Evolutionary conservation across 2,329 filamentous ascomycete species (phyloP).

Genomic region (Xylaria sp.): DNA sequence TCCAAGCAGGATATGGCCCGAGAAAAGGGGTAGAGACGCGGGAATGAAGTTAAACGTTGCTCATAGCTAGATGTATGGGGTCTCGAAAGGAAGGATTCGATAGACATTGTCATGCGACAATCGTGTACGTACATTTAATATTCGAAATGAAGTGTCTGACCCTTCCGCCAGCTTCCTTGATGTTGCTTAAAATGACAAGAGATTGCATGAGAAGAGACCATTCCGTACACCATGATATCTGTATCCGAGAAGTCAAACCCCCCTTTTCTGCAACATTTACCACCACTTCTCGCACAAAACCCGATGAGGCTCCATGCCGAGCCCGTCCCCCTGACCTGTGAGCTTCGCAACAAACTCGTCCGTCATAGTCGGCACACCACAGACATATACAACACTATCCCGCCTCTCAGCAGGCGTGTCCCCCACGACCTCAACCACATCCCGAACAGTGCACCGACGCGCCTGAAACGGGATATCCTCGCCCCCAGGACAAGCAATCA

Average conservation of each 20-base stretch:
- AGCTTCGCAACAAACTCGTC: conserved; percentile 55
- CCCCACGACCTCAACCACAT: conserved; percentile 41
- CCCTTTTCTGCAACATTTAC: conserved; percentile 33
- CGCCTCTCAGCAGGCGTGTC: conserved; percentile 33
- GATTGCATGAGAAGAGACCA: not conserved
- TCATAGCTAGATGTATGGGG: not conserved
- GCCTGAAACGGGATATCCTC: conserved; percentile 28
- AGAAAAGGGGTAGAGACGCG: conserved; percentile 1
- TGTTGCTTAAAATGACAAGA: not conserved
- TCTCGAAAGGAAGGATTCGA: not conserved
- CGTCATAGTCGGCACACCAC: conserved; percentile 64
- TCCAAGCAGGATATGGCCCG: conserved; percentile 2
- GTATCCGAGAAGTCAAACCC: not conserved
- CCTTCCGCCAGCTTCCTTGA: not conserved
- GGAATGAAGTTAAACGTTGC: not conserved
- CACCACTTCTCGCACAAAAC: conserved; percentile 62
- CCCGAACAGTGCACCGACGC: conserved; percentile 38
- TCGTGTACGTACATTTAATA: not conserved
- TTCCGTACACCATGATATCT: not conserved
- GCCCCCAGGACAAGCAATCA: not conserved
- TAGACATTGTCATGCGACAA: not conserved
- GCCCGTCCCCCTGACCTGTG: conserved; percentile 26
- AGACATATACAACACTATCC: conserved; percentile 57
- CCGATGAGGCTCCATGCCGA: conserved; percentile 40
- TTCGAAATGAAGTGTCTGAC: not conserved